Conservation (phyloP, 1,284 basidiomycete genomes). For the Cystobasidium pallidum region DNA sequence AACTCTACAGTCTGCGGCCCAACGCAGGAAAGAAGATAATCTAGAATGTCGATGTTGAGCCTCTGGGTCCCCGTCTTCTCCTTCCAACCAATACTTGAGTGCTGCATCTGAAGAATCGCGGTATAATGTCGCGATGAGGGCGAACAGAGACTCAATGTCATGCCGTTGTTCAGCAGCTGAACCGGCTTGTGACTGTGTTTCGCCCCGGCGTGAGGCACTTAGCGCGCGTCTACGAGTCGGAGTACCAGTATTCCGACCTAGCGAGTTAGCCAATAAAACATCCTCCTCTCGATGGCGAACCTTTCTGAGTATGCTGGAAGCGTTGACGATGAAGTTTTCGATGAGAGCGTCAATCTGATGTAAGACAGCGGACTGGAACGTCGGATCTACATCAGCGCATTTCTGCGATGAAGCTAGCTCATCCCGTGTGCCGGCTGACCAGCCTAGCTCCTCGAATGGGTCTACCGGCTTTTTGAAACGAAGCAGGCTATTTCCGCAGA, state of each 20-base stretch:
- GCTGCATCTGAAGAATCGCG: constrained; percentile 72
- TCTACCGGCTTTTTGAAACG: constrained; percentile 55
- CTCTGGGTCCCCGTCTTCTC: constrained; percentile 55
- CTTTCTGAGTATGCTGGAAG: constrained; percentile 83
- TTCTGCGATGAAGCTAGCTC: constrained; percentile 58
- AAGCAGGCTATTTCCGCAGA: constrained; percentile 61
- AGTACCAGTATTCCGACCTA: constrained; percentile 56
- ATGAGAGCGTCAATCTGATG: constrained; percentile 72
- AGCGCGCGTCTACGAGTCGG: constrained; percentile 24
- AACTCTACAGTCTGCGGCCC: constrained; percentile 73
- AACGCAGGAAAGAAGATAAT: constrained; percentile 78
- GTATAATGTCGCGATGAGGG: constrained; percentile 80
- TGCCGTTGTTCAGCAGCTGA: constrained; percentile 64
- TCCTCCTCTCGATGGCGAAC: constrained; percentile 92
- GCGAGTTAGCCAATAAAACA: constrained; percentile 62
- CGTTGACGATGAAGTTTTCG: constrained; percentile 72
- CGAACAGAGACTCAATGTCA: constrained; percentile 81
- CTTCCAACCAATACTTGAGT: constrained; percentile 82
- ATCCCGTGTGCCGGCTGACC: constrained; percentile 50
- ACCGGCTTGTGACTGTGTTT: constrained; percentile 44
- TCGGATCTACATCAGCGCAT: constrained; percentile 66
- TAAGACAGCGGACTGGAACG: constrained; percentile 70
- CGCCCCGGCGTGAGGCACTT: constrained; percentile 55
- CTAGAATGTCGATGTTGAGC: constrained; percentile 60
- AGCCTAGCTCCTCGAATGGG: constrained; percentile 48